Base-by-base conservation (phyloP, 192 early-diverging fungal species). In the Coemansia sp. region DNA sequence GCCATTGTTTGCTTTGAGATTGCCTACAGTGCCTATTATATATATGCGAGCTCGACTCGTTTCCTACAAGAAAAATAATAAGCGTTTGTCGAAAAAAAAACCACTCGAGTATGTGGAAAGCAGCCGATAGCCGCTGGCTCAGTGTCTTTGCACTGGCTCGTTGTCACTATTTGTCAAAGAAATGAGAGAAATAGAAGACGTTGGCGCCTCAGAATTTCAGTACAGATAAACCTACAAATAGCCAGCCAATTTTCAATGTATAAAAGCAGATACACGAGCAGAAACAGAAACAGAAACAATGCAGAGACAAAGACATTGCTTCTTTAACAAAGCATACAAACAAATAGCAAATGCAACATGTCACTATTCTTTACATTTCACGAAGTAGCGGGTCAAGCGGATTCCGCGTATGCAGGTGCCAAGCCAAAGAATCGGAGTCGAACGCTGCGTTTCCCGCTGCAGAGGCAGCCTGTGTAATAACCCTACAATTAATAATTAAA, bases 361-460 rank as follows among this genome's bases (percentile, higher is more conserved):
- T 20, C 20, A 61, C 60, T 45, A 55, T 38, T 48, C 33, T 65
- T 71, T 71, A 71, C 69, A 71, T 71, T 71, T 71, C 63, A 71
- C 42, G 14, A 22, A 71, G 31, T 12, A 71, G 63, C 25, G 69
- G 48, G 29, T 65, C 69, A 48, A 56, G 20, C 12, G 48, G 36
- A 40, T 63, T 65, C 33, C 29, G 63, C 14, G 40, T 11, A 10
- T 61, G 69, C 14, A 65, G 18, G 10, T 50, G 56, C 56, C 25
- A 32, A 22, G 65, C 25, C 20, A 71, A 12, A 6, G 8, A 18
- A 2, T 14, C 4, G 20, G 60, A n/a, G 36, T 54, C 36, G 29
- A 63, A 34, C 16, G 25, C 28, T 22, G 28, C 11, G 30, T 40
- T 48, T 6, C 38, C 58, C 56, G 29, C 1, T 3, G 57, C 45